Base-by-base conservation (phyloP, 2,329 filamentous ascomycete species). In the Colletotrichum sp. region DNA sequence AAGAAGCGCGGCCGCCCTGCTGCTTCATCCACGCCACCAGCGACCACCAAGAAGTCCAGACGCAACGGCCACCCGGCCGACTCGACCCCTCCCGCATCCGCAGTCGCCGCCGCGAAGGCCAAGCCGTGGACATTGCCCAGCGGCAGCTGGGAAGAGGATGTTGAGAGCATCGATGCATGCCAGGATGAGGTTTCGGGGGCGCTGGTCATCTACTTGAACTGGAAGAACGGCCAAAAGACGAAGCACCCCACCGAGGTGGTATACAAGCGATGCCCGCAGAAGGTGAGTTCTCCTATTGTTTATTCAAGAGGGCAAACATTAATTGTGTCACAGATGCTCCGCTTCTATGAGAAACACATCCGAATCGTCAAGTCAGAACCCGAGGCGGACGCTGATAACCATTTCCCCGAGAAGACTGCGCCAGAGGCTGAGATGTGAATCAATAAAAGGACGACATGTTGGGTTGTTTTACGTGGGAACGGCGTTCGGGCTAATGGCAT, bases 201-300 rank as follows among this genome's bases (percentile, higher is more conserved):
- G 75, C 86, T 95, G 16, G 88, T 92, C 36, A 94, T 94, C 1
- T 95, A 93, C 79, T 84, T 96, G 36, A 91, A 91, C 15, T 96
- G 95, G 94, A 93, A 92, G 79, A 92, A 93, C 76, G 92, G 92
- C 10, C 87, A 91, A 64, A 96, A 95, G 86, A 94, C 94, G 1
- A 92, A 94, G 80, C 94, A 96, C 80, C 89, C 91, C 12, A 91
- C 94, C 18, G 83, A 88, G 24, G 88, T 93, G 16, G 89, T 96
- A 9, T 94, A 96, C 80, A 89, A 92, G 80, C 93, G 95, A 79
- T 96, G 94, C 78, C 95, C 95, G 0, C 94, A 96, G 81, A 94
- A 93, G 89, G 93, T 94, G 82, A 71, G 85, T 70, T 64, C 8
- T 43, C 13, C 26, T 32, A 3, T 58, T 3, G 34, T 28, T 15